phyloP scores from a whole-genome alignment of 1,139 yeast species.

The Candida neerlandica region DNA sequence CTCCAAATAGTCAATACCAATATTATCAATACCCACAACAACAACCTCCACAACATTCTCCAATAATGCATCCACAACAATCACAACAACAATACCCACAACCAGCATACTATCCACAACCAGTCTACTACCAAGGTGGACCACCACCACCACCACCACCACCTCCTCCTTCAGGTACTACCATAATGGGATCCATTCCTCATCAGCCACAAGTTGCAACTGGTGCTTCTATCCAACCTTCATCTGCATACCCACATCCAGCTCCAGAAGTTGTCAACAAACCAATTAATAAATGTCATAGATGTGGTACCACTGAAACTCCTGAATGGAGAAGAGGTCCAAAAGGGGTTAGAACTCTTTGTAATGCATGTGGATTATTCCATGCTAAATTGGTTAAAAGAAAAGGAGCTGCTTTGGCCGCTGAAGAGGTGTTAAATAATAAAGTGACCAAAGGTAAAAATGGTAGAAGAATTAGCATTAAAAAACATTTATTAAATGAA shows the following conservation, averaged over 20 bases:
- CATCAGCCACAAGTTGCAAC: background rate
- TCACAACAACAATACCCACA: conserved; percentile 16
- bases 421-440: conserved; percentile 48
- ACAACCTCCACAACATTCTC: conserved; percentile 11
- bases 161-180: background rate
- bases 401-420: conserved; percentile 67
- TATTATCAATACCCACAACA: conserved; percentile 12
- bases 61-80: conserved; percentile 17
- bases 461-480: conserved; percentile 45
- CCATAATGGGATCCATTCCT: background rate
- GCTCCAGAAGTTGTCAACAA: conserved; percentile 41
- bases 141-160: conserved; percentile 5
- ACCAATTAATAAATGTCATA: conserved; percentile 39
- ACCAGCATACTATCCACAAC: conserved; percentile 10
- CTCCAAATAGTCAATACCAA: conserved; percentile 18
- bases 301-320: conserved; percentile 78
- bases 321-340: conserved; percentile 96
- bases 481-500: conserved; percentile 26
- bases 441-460: conserved; percentile 51
- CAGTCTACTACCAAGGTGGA: conserved; percentile 12
- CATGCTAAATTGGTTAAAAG: conserved; percentile 73
- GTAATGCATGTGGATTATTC: conserved; percentile 88
- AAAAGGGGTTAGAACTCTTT: conserved; percentile 77
- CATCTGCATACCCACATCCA: conserved; percentile 15
- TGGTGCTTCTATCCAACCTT: background rate